Conservation (phyloP, 345 rosid genomes). For the Cochlearia excelsa region DNA sequence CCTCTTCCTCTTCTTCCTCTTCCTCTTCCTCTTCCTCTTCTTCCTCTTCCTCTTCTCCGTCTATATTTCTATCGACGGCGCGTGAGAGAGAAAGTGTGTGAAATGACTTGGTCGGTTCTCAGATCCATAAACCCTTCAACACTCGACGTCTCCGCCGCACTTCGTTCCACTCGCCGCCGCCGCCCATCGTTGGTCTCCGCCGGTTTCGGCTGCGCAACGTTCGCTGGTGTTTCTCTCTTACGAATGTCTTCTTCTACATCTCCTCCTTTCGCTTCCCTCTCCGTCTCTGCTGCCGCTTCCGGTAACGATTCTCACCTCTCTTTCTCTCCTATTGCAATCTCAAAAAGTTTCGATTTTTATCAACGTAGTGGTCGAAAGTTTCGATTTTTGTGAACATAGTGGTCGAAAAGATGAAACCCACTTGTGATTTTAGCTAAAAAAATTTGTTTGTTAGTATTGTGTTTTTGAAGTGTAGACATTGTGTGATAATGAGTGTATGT, state of each 20-base stretch:
- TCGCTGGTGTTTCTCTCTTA: slow-evolving; percentile 34
- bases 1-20: too few species aligned
- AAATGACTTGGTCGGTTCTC: slow-evolving; percentile 36
- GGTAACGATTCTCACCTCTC: slow-evolving; percentile 12
- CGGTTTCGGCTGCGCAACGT: slow-evolving; percentile 35
- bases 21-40: too few species aligned
- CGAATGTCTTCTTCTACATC: slow-evolving; percentile 38
- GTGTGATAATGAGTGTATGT: too few species aligned
- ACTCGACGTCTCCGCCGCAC: slow-evolving; percentile 31
- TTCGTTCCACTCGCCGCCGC: slow-evolving; percentile 27
- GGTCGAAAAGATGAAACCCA: background rate
- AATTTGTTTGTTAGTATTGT: too few species aligned
- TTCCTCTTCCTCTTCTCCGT: too few species aligned
- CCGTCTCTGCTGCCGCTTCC: slow-evolving; percentile 35
- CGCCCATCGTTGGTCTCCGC: slow-evolving; percentile 30
- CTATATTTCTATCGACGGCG: background rate
- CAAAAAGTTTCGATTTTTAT: background rate
- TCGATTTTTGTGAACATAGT: slow-evolving; percentile 20
- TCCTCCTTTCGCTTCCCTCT: slow-evolving; percentile 41
- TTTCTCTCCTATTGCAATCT: background rate
- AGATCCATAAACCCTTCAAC: slow-evolving; percentile 34
- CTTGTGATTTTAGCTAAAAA: background rate
- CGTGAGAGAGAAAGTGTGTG: slow-evolving; percentile 25
- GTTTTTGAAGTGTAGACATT: too few species aligned
- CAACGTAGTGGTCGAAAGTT: background rate